Evolutionary conservation across 176 grass and related monocot genomes (phyloP).

Genomic region (Bolboschoenus planiculmis): DNA sequence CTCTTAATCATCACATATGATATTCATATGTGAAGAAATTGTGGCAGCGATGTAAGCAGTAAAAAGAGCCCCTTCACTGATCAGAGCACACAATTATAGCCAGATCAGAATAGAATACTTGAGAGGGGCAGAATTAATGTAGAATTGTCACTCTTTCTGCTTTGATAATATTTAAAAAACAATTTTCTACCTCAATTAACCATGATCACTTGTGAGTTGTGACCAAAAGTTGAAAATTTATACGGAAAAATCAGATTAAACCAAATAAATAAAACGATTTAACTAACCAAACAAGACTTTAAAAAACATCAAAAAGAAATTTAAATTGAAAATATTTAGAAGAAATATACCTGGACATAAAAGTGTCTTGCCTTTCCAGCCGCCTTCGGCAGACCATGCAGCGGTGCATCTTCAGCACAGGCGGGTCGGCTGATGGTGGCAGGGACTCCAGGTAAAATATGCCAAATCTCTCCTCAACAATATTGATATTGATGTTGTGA

Average conservation of each 20-base stretch:
- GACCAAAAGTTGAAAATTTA: not conserved
- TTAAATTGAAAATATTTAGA: not conserved
- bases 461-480: not conserved
- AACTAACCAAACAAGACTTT: not conserved
- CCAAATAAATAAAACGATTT: not conserved
- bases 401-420: not conserved
- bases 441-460: not conserved
- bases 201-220: not conserved
- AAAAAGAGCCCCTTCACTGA: not conserved
- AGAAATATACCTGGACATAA: not conserved
- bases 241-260: not conserved
- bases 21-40: not conserved
- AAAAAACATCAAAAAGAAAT: not conserved
- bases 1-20: not conserved
- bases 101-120: not conserved
- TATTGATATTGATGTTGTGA: not conserved
- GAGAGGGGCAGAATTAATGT: not conserved
- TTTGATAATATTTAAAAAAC: not conserved
- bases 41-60: not conserved
- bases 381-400: not conserved
- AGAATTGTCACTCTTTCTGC: not conserved
- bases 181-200: not conserved
- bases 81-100: too few species aligned
- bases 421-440: not conserved
- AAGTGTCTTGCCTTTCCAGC: not conserved